Base-by-base conservation (phyloP, 192 early-diverging fungal species). In the Coemansia sp. region DNA sequence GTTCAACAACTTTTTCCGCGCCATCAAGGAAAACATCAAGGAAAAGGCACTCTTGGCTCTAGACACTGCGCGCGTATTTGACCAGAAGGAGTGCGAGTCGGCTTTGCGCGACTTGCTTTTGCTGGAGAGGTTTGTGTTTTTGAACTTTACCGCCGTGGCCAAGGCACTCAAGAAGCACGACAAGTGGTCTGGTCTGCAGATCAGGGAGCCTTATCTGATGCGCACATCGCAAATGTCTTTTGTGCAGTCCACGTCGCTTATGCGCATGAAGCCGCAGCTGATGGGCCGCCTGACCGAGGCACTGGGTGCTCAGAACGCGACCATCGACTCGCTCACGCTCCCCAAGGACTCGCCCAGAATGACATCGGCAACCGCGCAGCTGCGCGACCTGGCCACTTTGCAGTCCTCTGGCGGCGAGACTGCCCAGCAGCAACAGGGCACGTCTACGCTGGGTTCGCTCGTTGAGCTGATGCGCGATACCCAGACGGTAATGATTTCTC, bases 131-230 rank as follows among this genome's bases (percentile, higher is more conserved):
- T 91, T 86, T 65, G 87, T 88, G 36, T 89, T 91, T 46, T 73
- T 93, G 28, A 93, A 90, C 77, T 90, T 88, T 40, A 91, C 89
- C 0, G 91, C 86, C 22, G 82, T 93, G 27, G 81, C 84, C 39
- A 93, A 93, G 78, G 90, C 90, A 25, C 75, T 93, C 38, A 93
- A 93, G 58, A 93, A 93, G 55, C 82, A 85, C 60, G 91, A 91
- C 67, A 82, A 87, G 50, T 87, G 87, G 79, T 86, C 87, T 0
- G 91, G 89, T 0, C 74, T 89, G 35, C 71, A 78, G 22, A 77
- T 91, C 30, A 77, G 81, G 29, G 87, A 89, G 53, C 78, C 87
- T 5, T 85, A 90, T 45, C 81, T 85, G 39, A 79, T 82, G 45
- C 82, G 84, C 9, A 81, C 87, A 27, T 72, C 77, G 34, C 54